Percentiles rank a stretch among this genome's conserved stretches.
Evolutionary conservation across 768 basidiomycete genomes (phyloP).

Genomic region (Collybiopsis confluens): DNA sequence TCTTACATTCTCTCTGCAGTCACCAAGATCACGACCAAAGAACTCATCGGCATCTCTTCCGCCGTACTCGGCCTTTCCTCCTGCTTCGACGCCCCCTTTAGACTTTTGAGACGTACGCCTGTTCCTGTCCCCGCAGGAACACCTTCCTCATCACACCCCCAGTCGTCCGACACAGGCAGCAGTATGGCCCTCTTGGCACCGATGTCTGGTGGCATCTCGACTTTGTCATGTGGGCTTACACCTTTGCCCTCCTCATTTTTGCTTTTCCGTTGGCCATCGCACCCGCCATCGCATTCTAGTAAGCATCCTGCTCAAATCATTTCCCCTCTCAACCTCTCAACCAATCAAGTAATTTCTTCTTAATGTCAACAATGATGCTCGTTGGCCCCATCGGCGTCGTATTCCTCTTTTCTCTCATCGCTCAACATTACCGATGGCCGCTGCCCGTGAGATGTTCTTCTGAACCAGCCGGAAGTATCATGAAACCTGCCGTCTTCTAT

Average conservation of each 20-base stretch:
- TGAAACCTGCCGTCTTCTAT: slow-evolving; percentile 30
- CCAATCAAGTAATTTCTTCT: slow-evolving; percentile 22
- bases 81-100: slow-evolving; percentile 25
- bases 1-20: background rate
- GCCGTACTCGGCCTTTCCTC: slow-evolving; percentile 26
- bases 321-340: background rate
- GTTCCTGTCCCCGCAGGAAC: background rate
- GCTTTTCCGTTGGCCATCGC: slow-evolving; percentile 25
- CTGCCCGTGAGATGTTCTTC: slow-evolving; percentile 25
- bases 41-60: slow-evolving; percentile 25
- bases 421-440: slow-evolving; percentile 10
- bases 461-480: slow-evolving; percentile 21
- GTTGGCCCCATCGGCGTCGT: slow-evolving; percentile 24
- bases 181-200: slow-evolving; percentile 23
- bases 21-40: slow-evolving; percentile 13
- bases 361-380: slow-evolving; percentile 28
- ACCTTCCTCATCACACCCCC: background rate
- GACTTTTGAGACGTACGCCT: slow-evolving; percentile 23
- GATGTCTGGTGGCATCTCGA: slow-evolving; percentile 28
- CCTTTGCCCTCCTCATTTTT: slow-evolving; percentile 23
- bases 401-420: slow-evolving; percentile 23
- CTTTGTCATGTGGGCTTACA: slow-evolving; percentile 29
- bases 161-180: slow-evolving; percentile 19
- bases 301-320: background rate
- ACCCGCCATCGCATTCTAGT: slow-evolving; percentile 22